Evolutionary conservation across 768 basidiomycete species (phyloP), one percentile per base, ranked within the genome.

Genomic region (Agrocybe chaxingu): DNA sequence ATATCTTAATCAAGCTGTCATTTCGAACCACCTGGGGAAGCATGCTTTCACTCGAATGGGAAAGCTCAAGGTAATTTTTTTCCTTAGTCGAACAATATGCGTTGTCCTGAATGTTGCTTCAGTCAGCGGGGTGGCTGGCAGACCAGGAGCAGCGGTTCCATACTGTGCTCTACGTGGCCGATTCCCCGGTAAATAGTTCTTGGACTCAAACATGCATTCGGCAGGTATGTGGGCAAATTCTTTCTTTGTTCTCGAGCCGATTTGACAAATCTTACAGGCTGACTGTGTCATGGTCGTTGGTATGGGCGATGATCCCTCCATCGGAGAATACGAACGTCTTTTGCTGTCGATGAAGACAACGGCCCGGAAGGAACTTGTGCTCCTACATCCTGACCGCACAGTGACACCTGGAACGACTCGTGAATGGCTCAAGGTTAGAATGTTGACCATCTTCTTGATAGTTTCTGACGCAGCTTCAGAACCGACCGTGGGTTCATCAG

Each of bases 131-230:
- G 2, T 98, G 97, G 97, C 74, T 99, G 6, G 92, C 96, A 11
- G 95, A 98, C 66, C 87, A 89, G 64, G 94, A 98, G 65, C 92
- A 98, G 70, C 81, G 90, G 61, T 97, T 88, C 62, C 80, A 92
- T 29, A 97, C 85, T 2, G 95, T 98, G 0, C 78, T 99, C 11
- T 98, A 98, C 63, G 92, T 99, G 31, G 96, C 91, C 6, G 95
- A 99, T 68, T 93, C 96, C 0, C 85, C 95, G 0, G 93, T 96
- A 33, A 90, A 83, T 50, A 95, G 92, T 51, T 89, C 92, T 13
- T 99, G 97, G 97, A 98, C 96, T 30, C 89, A 98, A 68, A 98
- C 94, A 0, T 98, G 95, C 65, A 95, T 99, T 54, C 82, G 93
- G 19, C 96, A 98, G 77, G 90, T 89, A 55, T 33, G 59, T 50